Base-by-base conservation (phyloP, 768 basidiomycete genomes). In the Rhodotorula babjevae region DNA sequence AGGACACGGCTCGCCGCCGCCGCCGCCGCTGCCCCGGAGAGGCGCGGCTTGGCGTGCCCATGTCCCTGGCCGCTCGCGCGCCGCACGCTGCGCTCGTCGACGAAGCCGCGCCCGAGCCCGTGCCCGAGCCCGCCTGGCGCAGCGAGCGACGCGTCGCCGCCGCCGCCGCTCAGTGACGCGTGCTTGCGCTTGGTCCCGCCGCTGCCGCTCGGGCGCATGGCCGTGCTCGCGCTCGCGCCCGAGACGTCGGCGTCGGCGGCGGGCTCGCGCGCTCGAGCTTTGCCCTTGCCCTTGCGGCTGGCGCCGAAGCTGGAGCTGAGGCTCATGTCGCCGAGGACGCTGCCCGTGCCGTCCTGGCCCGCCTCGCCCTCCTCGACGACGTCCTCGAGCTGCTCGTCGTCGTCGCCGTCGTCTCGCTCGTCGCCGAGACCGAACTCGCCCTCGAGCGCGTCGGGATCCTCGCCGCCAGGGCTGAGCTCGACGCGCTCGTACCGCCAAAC, bases 401-500 rank as follows among this genome's bases (percentile, higher is more conserved):
- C 44, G 44, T 46, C 14, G 14, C 12, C 44, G 44, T 46, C 44
- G 44, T 46, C 44, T 15, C 18, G 44, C 44, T 46, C 44, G 14
- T 46, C 44, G 36, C 9, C 36, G 36, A 5, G 5, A 9, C 36
- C 36, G 36, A 36, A 36, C 5, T 36, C 36, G 36, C 36, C 36
- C 36, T 36, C 36, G 36, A 9, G 36, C 36, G 44, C 44, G 44
- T 46, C 49, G 14, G 18, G 15, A 3, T 49, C 49, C 23, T 49
- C 49, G 23, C 19, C 49, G 19, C 21, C 49, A 3, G 23, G 53
- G 5, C 21, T 46, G 7, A 12, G 18, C 27, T 44, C 55, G 19
- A 44, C 18, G 6, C 44, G 52, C 21, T 50, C 65, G 31, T 70
- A 77, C 1, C 49, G 19, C 73, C 73, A 77, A 12, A 77, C 52